Base-by-base conservation (phyloP, 257 asterid species). In the Nicotiana undulata region DNA sequence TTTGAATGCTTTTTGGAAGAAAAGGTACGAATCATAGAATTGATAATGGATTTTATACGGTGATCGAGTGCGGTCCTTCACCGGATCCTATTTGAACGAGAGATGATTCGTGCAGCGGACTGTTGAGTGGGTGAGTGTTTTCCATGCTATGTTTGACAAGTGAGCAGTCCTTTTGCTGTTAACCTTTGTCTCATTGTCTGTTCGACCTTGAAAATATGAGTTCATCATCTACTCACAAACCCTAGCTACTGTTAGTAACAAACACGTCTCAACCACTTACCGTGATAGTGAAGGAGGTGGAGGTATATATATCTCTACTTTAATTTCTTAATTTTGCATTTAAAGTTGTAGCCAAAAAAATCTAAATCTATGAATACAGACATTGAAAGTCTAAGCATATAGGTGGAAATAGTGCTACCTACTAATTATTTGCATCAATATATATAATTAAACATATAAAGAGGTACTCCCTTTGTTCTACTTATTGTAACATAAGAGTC, bases 101-200 rank as follows among this genome's bases (percentile, higher is more conserved):
- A 0, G 46, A 40, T 7, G 2, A 0, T 40, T 40, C 11, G 0
- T 40, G 46, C 46, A 37, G 2, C 11, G 0, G 46, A 37, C 2
- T 6, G 3, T 0, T 3, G 11, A 37, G 0, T 0, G 61, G 91
- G 89, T 88, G 87, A 87, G 90, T 89, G 91, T 78, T 88, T 89
- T 90, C 90, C 52, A 44, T 92, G 94, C 95, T 82, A 67, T 83
- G 81, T 86, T 91, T 90, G 96, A 86, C 87, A 88, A 88, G 85
- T 53, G 87, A 90, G 96, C 86, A 84, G 91, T 89, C 92, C 32
- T 63, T 68, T 60, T 81, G 78, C 81, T 53, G 82, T 85, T 86
- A 58, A 56, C 89, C 91, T 89, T 83, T 85, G 89, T 78, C 85
- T 90, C 97, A 87, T 92, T 92, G 93, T 90, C 97, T 91, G 94